phyloP scores from a whole-genome alignment of 2,329 filamentous ascomycete species.

The Spiromastix sp. region DNA sequence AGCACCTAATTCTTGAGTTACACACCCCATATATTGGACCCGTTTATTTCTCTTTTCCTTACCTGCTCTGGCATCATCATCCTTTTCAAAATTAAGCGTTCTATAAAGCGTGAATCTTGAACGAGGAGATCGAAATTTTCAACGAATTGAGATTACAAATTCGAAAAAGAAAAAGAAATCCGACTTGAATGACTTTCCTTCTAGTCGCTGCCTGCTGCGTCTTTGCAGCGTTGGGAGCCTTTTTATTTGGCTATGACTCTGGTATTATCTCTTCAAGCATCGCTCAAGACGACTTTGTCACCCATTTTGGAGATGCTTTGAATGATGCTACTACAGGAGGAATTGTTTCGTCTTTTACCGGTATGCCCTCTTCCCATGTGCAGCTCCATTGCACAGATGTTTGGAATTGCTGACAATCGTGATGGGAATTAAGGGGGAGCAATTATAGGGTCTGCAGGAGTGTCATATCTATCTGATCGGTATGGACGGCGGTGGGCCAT shows the following conservation, averaged over 20 bases:
- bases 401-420: neutral
- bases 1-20: no score
- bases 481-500: conserved; percentile 25
- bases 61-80: no score
- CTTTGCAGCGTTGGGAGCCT: conserved; percentile 38
- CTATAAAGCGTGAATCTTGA: no score
- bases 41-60: no score
- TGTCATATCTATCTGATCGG: conserved; percentile 23
- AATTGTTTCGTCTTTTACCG: conserved; percentile 32
- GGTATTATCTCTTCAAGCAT: conserved; percentile 29
- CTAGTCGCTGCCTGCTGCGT: conserved; percentile 27
- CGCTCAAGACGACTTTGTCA: conserved; percentile 23
- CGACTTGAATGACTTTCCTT: conserved; percentile 17
- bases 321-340: conserved; percentile 26
- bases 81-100: no score
- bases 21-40: no score
- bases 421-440: conserved; percentile 25
- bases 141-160: no score
- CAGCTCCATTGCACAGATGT: neutral
- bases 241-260: conserved; percentile 40
- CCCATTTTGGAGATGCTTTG: conserved; percentile 19
- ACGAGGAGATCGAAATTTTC: no score
- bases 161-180: neutral
- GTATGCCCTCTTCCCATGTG: no score
- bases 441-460: conserved; percentile 25